Conservation (phyloP, 805 yeast genomes). For the Starmerella potacharoeniae region DNA sequence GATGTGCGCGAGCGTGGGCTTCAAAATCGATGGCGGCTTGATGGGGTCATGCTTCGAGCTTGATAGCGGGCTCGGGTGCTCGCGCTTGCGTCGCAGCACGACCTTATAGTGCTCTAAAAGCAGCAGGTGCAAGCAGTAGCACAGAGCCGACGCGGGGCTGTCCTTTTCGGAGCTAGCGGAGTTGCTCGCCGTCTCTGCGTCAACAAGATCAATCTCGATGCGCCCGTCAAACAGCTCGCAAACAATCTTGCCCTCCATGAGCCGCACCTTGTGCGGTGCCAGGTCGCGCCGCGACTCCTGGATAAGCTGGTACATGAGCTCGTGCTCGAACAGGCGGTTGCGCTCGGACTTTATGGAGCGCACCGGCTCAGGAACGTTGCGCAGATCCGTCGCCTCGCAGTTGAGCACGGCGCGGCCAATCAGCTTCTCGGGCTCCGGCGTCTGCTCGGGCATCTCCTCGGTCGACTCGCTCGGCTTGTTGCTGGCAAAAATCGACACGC, state of each 20-base stretch:
- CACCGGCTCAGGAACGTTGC: constrained; percentile 21
- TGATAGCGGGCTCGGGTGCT: constrained; percentile 24
- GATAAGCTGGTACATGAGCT: constrained; percentile 63
- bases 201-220: constrained; percentile 59
- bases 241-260: constrained; percentile 46
- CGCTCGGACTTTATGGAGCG: constrained; percentile 51
- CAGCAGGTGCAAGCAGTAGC: constrained; percentile 45
- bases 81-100: constrained; percentile 32
- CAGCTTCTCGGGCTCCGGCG: constrained; percentile 5
- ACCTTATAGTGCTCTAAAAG: constrained; percentile 46
- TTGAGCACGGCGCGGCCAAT: constrained; percentile 5
- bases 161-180: not conserved
- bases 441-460: not conserved
- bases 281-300: constrained; percentile 58
- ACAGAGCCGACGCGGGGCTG: constrained; percentile 43
- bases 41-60: constrained; percentile 1
- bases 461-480: not conserved
- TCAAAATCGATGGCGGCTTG: constrained; percentile 19
- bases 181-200: constrained; percentile 27
- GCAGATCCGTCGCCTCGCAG: not conserved
- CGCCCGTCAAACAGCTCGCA: constrained; percentile 55
- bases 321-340: constrained; percentile 74
- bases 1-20: constrained; percentile 29
- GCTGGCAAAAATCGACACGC: constrained; percentile 40
- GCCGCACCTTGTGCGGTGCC: constrained; percentile 57